Evolutionary conservation across 2,329 filamentous ascomycete genomes (phyloP).

Genomic region (Neoarthrinium moseri): DNA sequence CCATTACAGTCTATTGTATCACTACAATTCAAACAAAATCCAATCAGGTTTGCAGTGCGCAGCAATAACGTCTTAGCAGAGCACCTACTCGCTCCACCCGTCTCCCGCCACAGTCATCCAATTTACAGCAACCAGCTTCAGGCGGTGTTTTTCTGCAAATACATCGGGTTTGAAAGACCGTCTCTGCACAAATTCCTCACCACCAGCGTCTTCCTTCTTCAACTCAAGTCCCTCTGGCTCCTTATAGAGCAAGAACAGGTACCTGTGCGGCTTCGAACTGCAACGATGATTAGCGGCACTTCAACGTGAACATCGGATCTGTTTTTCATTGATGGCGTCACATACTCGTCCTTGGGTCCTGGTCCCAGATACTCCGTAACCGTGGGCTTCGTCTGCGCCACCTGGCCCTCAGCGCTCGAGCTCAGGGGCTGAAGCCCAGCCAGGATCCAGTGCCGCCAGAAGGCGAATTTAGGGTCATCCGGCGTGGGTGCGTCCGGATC

Average conservation of each 20-base stretch:
- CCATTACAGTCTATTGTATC: too few species aligned
- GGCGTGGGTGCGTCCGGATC: constrained; percentile 56
- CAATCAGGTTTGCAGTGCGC: too few species aligned
- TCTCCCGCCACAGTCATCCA: constrained; percentile 47
- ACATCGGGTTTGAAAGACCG: constrained; percentile 38
- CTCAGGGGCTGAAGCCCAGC: constrained; percentile 34
- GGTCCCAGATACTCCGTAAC: constrained; percentile 43
- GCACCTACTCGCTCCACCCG: too few species aligned
- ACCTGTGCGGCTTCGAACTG: constrained; percentile 47
- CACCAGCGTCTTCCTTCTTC: constrained; percentile 40
- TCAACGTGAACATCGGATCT: background rate
- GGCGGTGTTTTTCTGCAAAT: constrained; percentile 35
- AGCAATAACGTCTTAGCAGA: too few species aligned
- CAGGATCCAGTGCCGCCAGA: constrained; percentile 55
- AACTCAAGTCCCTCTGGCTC: constrained; percentile 35
- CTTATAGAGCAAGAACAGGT: constrained; percentile 43
- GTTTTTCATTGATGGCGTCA: constrained; percentile 5
- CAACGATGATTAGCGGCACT: background rate
- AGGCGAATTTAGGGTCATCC: constrained; percentile 52
- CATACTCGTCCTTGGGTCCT: constrained; percentile 45
- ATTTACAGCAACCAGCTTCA: constrained; percentile 39
- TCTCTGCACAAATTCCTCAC: constrained; percentile 44
- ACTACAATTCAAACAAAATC: too few species aligned
- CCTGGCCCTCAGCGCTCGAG: constrained; percentile 16
- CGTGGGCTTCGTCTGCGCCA: constrained; percentile 25